Base-by-base conservation (phyloP, 1,284 basidiomycete genomes). In the Heterobasidion irregulare region DNA sequence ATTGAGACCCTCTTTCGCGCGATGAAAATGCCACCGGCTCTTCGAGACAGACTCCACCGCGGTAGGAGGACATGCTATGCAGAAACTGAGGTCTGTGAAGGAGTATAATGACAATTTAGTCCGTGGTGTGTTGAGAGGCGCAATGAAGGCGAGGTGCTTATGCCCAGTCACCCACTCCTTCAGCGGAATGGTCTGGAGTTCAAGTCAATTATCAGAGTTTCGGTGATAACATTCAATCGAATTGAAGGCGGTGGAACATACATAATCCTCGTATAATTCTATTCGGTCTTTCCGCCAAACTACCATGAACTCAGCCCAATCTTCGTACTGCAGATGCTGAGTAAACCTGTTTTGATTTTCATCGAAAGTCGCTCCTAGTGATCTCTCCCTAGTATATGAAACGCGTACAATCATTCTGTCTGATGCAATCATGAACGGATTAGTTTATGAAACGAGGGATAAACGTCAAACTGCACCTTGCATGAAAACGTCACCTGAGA, bases 351-450 rank as follows among this genome's bases (percentile, higher is more conserved):
- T 82, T 56, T 79, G 74, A 38, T 71, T 68, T 62, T 92, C 91
- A 63, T 92, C 83, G 62, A 92, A 92, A 50, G 75, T 67, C 6
- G 65, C 60, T 4, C 77, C 70, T 1, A 89, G 61, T 26, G 70
- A 70, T 56, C 82, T 79, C 3, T 71, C 70, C 53, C 78, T 78
- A 5, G 82, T 81, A 63, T 85, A 82, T 49, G 78, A 81, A 8
- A 86, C 75, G 58, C 89, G 80, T 47, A 94, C 83, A 12, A 93
- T 77, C 89, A 94, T 94, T 60, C 92, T 78, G 67, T 94, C 92
- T 89, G 68, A 56, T 56, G 6, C 26, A 26, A 26, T 6, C 26
- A 26, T 26, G 26, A 26, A 6, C 26, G 26, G 6, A 26, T 5
- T 26, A 26, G 26, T 4, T 26, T 4, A 26, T 26, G 26, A 26